Percentiles rank a stretch among this genome's conserved stretches.
Evolutionary conservation across 495 filamentous ascomycete species (phyloP).

Genomic region (Penicillium longicatenatum): DNA sequence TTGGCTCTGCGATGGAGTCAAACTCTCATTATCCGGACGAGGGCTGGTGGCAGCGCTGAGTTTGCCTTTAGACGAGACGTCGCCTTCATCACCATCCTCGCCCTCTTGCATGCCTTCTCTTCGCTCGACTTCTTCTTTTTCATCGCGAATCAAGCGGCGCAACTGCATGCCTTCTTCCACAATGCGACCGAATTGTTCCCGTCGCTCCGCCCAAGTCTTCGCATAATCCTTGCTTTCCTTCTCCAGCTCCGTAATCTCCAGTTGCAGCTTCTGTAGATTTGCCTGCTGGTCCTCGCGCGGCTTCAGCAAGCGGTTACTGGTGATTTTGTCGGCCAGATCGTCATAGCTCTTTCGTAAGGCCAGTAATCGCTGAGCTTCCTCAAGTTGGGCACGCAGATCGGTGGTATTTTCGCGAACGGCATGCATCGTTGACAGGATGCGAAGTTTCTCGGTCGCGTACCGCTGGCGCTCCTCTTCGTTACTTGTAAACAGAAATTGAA

Average conservation of each 20-base stretch:
- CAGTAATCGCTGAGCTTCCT: constrained; percentile 72
- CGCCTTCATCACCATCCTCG: constrained; percentile 75
- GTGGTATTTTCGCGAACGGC: constrained; percentile 75
- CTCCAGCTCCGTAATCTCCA: constrained; percentile 86
- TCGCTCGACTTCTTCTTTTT: constrained; percentile 84
- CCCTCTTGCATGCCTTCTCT: constrained; percentile 77
- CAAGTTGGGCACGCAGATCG: constrained; percentile 68
- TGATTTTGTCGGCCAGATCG: constrained; percentile 82
- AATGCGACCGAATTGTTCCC: constrained; percentile 87
- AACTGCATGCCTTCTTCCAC: constrained; percentile 89
- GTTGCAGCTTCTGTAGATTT: constrained; percentile 76
- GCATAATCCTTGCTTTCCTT: constrained; percentile 80
- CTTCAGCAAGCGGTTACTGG: constrained; percentile 73
- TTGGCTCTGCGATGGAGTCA: constrained; percentile 52
- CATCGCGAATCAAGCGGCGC: constrained; percentile 83
- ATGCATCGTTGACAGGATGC: constrained; percentile 74
- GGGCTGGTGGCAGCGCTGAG: constrained; percentile 65
- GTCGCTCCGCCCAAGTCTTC: constrained; percentile 79
- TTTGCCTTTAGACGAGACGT: constrained; percentile 52
- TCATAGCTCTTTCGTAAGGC: constrained; percentile 84
- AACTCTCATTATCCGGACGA: constrained; percentile 54
- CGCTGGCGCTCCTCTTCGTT: constrained; percentile 84
- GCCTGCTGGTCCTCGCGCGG: constrained; percentile 80
- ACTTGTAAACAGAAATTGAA: constrained; percentile 82
- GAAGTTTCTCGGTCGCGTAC: constrained; percentile 77